phyloP scores from a whole-genome alignment of 2,329 filamentous ascomycete species.

The Fusarium pseudoanthophilum region DNA sequence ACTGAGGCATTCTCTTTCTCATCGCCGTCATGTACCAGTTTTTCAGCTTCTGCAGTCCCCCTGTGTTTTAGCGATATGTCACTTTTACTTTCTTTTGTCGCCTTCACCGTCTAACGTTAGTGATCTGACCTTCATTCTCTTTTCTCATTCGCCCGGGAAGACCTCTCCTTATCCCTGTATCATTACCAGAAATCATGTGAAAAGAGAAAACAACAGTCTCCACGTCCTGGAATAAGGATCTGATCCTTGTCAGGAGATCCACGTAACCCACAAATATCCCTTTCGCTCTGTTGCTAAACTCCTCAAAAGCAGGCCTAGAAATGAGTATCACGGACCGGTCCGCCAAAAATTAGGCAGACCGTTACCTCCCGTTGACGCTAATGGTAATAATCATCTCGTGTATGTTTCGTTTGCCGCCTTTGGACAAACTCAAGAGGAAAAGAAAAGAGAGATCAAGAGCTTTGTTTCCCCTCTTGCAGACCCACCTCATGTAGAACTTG shows the following conservation, averaged over 20 bases:
- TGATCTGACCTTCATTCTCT: background rate
- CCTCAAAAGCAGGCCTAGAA: background rate
- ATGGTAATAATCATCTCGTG: background rate
- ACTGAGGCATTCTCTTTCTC: too few species aligned
- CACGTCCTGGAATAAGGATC: background rate
- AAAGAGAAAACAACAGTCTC: background rate
- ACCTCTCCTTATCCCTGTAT: background rate
- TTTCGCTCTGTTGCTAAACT: background rate
- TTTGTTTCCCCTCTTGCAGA: background rate
- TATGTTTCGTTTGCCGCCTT: background rate
- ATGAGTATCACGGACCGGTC: conserved; percentile 10
- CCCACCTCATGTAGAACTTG: background rate
- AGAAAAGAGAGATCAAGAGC: background rate
- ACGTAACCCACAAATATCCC: background rate
- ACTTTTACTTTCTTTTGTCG: background rate
- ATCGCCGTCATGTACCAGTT: too few species aligned
- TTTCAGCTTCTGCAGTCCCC: background rate
- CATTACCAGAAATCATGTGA: background rate
- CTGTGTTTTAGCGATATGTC: background rate
- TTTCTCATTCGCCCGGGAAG: background rate
- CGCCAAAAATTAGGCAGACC: background rate
- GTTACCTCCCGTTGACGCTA: background rate
- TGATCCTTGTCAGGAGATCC: conserved; percentile 6
- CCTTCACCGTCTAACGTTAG: background rate
- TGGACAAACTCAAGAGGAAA: background rate